A percentile compares a stretch with the other conserved stretches of the same genome.
Conservation (phyloP, 2,329 filamentous ascomycete species). For the Arthrobotrys musiformis region DNA sequence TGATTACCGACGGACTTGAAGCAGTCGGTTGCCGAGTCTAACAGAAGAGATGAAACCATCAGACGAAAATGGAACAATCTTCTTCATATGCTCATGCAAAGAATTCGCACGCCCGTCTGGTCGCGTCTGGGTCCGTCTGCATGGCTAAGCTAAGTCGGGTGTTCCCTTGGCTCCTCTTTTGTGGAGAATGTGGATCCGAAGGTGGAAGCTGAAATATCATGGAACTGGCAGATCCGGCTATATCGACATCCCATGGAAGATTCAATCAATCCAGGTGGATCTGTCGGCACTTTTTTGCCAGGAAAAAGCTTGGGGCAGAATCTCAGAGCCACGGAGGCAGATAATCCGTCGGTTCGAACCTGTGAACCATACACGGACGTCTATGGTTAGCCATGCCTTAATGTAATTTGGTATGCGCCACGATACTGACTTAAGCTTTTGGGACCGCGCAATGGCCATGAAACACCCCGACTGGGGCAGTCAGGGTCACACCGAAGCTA, state of each 20-base stretch:
- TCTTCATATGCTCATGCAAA: no score
- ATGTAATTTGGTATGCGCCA: slow-evolving; percentile 3
- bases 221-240: slow-evolving; percentile 34
- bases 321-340: slow-evolving; percentile 36
- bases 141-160: slow-evolving; percentile 17
- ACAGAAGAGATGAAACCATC: slow-evolving; percentile 5
- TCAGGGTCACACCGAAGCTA: slow-evolving; percentile 23
- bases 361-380: not conserved
- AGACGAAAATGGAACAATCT: slow-evolving; percentile 14
- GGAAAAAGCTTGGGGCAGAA: slow-evolving; percentile 6
- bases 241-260: not conserved
- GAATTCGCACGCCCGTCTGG: not conserved
- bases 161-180: slow-evolving; percentile 16
- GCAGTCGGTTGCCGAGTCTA: not conserved
- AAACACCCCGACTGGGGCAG: slow-evolving; percentile 23
- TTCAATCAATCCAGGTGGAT: slow-evolving; percentile 9
- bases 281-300: not conserved
- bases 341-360: slow-evolving; percentile 49
- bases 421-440: slow-evolving; percentile 7
- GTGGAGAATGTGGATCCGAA: slow-evolving; percentile 43
- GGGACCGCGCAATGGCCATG: not conserved
- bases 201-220: slow-evolving; percentile 6
- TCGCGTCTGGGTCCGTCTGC: slow-evolving; percentile 10
- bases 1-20: slow-evolving; percentile 30
- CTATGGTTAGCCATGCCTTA: not conserved